Base-by-base conservation (phyloP, 169 alveolate species). In the Besnoitia besnoiti region DNA sequence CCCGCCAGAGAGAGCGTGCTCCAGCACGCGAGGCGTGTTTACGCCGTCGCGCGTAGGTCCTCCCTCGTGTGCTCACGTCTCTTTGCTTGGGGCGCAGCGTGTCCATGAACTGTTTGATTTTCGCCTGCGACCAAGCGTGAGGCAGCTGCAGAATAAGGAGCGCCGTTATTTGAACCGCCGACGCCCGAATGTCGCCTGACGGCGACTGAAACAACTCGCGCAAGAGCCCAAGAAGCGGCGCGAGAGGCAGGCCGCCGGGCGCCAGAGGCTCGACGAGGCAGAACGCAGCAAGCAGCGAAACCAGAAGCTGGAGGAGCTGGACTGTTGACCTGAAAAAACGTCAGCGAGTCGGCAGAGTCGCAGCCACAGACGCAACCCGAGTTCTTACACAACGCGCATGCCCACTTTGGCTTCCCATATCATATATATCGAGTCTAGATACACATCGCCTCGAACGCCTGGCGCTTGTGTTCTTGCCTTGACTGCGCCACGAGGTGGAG, bases 21-120 rank as follows among this genome's bases (percentile, higher is more conserved):
- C n/a, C n/a, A n/a, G n/a, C n/a, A n/a, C n/a, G n/a, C n/a, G n/a
- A n/a, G n/a, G n/a, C n/a, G n/a, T n/a, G n/a, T n/a, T n/a, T n/a
- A n/a, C n/a, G n/a, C n/a, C n/a, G n/a, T n/a, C n/a, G n/a, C n/a
- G n/a, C n/a, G n/a, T n/a, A n/a, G n/a, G n/a, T n/a, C n/a, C n/a
- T n/a, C n/a, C n/a, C n/a, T n/a, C n/a, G 21, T 8, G 16, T 12
- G 46, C 85, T 37, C 21, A 77, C 87, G 35, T 77, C 87, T 44
- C 30, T 37, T 55, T 77, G 87, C 21, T 77, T 77, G 39, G 87
- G 87, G 7, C 87, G 10, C 49, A 77, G 47, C 59, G 87, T 77
- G 5, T 77, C 87, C 14, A 77, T 44, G 35, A 77, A 77, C 35
- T 42, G 40, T 14, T 77, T 37, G 10, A 77, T 35, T 40, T 77